Percentiles rank a stretch among this genome's conserved stretches.
Conservation (phyloP, 768 basidiomycete species). For the Boletus subcaerulescens region DNA sequence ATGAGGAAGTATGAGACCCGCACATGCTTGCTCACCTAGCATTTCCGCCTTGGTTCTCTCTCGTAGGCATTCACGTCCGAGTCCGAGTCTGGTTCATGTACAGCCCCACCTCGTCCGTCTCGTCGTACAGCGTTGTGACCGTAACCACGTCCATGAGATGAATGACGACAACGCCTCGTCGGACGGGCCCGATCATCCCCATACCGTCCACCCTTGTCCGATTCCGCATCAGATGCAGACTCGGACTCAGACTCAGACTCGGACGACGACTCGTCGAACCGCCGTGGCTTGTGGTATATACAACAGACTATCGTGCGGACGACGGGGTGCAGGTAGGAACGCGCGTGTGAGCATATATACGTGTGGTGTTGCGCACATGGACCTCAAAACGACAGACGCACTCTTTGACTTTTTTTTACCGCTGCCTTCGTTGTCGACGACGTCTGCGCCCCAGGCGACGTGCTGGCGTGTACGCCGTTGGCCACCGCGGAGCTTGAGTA, state of each 20-base stretch:
- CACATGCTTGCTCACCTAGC: no score
- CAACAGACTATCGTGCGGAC: conserved; percentile 71
- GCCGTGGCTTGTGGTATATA: conserved; percentile 83
- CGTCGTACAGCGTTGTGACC: conserved; percentile 1
- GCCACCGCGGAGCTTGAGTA: conserved; percentile 59
- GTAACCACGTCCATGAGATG: not conserved
- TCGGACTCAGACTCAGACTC: not conserved
- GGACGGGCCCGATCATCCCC: conserved; percentile 12
- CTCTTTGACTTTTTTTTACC: conserved; percentile 94
- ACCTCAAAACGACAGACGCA: conserved; percentile 38
- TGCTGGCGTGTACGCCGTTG: conserved; percentile 44
- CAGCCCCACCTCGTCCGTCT: conserved; percentile 3
- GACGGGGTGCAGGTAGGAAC: not conserved
- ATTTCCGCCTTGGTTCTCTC: conserved; percentile 29
- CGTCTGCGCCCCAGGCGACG: conserved; percentile 83
- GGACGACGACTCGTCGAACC: conserved; percentile 78
- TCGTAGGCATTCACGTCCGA: conserved; percentile 52
- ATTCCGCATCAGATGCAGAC: conserved; percentile 28
- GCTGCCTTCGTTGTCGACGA: conserved; percentile 87
- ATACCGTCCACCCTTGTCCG: conserved; percentile 7
- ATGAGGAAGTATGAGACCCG: no score
- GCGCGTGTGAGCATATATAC: no score
- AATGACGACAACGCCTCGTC: conserved; percentile 3
- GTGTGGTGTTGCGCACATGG: not conserved
- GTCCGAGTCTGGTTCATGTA: conserved; percentile 21